Conservation (phyloP, 352 stramenopile species). For the Phytopythium ostracodes region DNA sequence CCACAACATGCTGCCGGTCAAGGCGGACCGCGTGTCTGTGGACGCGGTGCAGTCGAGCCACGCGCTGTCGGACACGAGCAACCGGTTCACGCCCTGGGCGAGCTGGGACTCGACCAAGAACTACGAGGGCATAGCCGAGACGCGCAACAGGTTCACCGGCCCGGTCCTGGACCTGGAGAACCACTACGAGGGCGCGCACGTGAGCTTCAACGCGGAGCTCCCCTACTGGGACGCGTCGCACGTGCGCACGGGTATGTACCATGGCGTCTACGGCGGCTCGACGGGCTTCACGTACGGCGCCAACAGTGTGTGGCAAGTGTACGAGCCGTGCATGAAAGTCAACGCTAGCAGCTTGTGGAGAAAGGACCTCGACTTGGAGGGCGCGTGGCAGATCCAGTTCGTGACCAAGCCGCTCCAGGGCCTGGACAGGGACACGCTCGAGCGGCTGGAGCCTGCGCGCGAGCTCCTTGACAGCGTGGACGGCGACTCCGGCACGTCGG, state of each 20-base stretch:
- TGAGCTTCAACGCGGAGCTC: slow-evolving; percentile 6
- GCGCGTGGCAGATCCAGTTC: slow-evolving; percentile 15
- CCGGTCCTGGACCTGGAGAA: slow-evolving; percentile 17
- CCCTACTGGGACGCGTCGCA: slow-evolving; percentile 16
- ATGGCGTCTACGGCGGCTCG: slow-evolving; percentile 15
- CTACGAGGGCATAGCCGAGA: slow-evolving; percentile 19
- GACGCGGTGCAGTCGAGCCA: slow-evolving; percentile 10
- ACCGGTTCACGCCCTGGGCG: slow-evolving; percentile 2
- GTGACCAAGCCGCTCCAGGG: slow-evolving; percentile 21
- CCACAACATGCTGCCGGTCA: slow-evolving; percentile 8
- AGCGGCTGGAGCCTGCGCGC: slow-evolving; percentile 12
- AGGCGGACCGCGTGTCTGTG: slow-evolving; percentile 6
- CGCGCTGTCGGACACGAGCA: not conserved
- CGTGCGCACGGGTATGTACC: slow-evolving; percentile 16
- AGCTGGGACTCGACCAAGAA: slow-evolving; percentile 25
- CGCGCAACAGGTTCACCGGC: slow-evolving; percentile 17
- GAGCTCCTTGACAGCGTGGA: slow-evolving; percentile 13
- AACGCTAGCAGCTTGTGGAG: slow-evolving; percentile 15
- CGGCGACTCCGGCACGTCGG: not conserved
- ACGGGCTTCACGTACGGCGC: slow-evolving; percentile 19
- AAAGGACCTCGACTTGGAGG: slow-evolving; percentile 14
- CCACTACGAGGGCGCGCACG: slow-evolving; percentile 20
- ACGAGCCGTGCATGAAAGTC: slow-evolving; percentile 13
- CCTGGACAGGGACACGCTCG: slow-evolving; percentile 6
- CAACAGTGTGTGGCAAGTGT: slow-evolving; percentile 22